Percentiles rank a stretch among this genome's conserved stretches.
Conservation (phyloP, 2,329 filamentous ascomycete genomes). For the Aspergillus sp. region DNA sequence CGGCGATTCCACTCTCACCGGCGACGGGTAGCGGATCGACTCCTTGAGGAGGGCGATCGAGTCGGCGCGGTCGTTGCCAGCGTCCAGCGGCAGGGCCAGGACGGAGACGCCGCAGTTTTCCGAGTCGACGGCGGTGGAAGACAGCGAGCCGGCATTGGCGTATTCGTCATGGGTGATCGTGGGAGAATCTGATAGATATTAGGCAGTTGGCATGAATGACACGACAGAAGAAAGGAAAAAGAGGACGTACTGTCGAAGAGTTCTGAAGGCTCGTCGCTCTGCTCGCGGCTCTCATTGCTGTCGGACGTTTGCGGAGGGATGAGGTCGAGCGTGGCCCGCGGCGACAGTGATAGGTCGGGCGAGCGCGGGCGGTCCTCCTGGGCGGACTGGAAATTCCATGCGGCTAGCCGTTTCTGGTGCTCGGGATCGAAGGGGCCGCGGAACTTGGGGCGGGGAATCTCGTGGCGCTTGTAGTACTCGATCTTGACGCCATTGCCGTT, state of each 20-base stretch:
- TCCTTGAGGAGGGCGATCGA: slow-evolving; percentile 23
- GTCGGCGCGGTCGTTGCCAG: slow-evolving; percentile 19
- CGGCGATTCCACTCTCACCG: slow-evolving; percentile 18
- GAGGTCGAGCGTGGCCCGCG: slow-evolving; percentile 22
- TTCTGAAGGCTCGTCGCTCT: slow-evolving; percentile 5
- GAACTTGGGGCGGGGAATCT: slow-evolving; percentile 42
- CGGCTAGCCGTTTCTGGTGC: slow-evolving; percentile 35
- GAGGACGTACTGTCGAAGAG: slow-evolving; percentile 12
- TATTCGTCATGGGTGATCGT: slow-evolving; percentile 16
- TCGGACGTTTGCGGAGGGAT: slow-evolving; percentile 12
- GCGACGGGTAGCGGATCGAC: slow-evolving; percentile 23
- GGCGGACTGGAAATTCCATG: slow-evolving; percentile 35
- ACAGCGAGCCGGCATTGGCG: slow-evolving; percentile 21
- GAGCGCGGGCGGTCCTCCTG: slow-evolving; percentile 27
- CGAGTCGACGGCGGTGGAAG: slow-evolving; percentile 27
- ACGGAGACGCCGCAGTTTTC: slow-evolving; percentile 26
- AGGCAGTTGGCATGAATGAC: slow-evolving; percentile 4
- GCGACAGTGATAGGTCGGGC: slow-evolving; percentile 29
- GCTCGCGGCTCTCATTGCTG: too few species aligned
- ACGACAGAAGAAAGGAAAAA: background rate
- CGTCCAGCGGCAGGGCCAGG: slow-evolving; percentile 25
- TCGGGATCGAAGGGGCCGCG: slow-evolving; percentile 38
- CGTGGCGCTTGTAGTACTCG: slow-evolving; percentile 40
- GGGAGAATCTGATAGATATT: slow-evolving; percentile 11
- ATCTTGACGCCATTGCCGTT: slow-evolving; percentile 31